Evolutionary conservation across 345 rosid species (phyloP).

Genomic region (Eucalyptus sp.): DNA sequence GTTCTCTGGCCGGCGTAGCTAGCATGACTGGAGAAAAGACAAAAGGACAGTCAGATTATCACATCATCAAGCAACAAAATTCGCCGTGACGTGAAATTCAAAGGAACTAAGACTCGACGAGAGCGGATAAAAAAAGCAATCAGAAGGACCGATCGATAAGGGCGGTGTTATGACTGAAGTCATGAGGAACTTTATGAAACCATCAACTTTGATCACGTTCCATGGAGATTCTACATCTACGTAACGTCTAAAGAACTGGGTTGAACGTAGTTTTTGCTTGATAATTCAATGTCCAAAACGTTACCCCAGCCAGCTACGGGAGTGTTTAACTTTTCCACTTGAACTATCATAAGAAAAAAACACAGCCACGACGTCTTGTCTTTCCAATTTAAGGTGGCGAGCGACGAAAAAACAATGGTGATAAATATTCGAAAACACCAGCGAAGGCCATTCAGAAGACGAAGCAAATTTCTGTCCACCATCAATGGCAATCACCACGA

Average conservation of each 20-base stretch:
- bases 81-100: not conserved
- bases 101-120: not conserved
- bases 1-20: slow-evolving; percentile 69
- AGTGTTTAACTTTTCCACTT: not conserved
- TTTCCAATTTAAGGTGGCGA: not conserved
- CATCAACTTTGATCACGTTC: not conserved
- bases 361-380: not conserved
- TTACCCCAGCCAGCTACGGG: not conserved
- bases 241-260: not conserved
- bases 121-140: not conserved
- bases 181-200: not conserved
- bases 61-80: not conserved
- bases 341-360: accelerated
- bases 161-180: not conserved
- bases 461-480: too few species aligned
- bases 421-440: too few species aligned
- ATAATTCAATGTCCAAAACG: not conserved
- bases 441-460: too few species aligned
- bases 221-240: not conserved
- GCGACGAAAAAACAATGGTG: too few species aligned
- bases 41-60: not conserved
- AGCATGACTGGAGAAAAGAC: slow-evolving; percentile 30
- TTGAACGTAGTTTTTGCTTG: not conserved
- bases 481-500: too few species aligned
- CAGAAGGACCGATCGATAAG: not conserved